Evolutionary conservation across 805 yeast species (phyloP).

Genomic region (Kluyveromyces lactis): DNA sequence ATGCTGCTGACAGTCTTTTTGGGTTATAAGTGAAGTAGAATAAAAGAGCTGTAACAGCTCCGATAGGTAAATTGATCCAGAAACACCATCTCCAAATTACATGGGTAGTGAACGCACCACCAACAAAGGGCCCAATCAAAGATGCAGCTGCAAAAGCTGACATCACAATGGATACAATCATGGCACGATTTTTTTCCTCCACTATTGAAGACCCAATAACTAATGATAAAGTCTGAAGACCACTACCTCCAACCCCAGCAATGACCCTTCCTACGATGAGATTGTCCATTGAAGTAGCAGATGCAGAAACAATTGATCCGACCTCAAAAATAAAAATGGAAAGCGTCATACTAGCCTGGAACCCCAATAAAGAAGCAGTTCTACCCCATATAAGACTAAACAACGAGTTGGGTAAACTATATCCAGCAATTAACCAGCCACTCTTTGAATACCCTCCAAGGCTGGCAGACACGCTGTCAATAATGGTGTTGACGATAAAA

Average conservation of each 20-base stretch:
- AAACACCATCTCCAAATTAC: slow-evolving; percentile 75
- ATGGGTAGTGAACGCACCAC: slow-evolving; percentile 54
- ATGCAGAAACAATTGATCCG: slow-evolving; percentile 55
- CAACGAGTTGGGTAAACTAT: slow-evolving; percentile 44
- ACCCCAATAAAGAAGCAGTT: slow-evolving; percentile 47
- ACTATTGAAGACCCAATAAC: slow-evolving; percentile 40
- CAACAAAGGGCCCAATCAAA: slow-evolving; percentile 55
- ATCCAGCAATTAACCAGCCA: slow-evolving; percentile 54
- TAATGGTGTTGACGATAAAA: slow-evolving; percentile 45
- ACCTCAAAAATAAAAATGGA: slow-evolving; percentile 48
- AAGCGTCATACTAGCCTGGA: slow-evolving; percentile 40
- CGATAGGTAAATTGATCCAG: slow-evolving; percentile 60
- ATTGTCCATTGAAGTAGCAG: slow-evolving; percentile 46
- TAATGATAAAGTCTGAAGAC: slow-evolving; percentile 48
- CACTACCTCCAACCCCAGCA: slow-evolving; percentile 68
- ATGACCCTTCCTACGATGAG: slow-evolving; percentile 65
- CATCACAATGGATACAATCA: slow-evolving; percentile 18
- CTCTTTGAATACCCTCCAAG: slow-evolving; percentile 43
- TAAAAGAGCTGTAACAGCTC: slow-evolving; percentile 33
- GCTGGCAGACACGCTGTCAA: slow-evolving; percentile 41
- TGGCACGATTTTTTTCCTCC: slow-evolving; percentile 18
- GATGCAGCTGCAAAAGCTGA: slow-evolving; percentile 39
- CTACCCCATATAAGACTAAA: slow-evolving; percentile 54
- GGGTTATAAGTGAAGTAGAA: slow-evolving; percentile 16
- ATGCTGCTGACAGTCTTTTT: background rate